Evolutionary conservation across 768 basidiomycete genomes (phyloP), one percentile per base, ranked within the genome.

Genomic region (Dendrothele bispora): DNA sequence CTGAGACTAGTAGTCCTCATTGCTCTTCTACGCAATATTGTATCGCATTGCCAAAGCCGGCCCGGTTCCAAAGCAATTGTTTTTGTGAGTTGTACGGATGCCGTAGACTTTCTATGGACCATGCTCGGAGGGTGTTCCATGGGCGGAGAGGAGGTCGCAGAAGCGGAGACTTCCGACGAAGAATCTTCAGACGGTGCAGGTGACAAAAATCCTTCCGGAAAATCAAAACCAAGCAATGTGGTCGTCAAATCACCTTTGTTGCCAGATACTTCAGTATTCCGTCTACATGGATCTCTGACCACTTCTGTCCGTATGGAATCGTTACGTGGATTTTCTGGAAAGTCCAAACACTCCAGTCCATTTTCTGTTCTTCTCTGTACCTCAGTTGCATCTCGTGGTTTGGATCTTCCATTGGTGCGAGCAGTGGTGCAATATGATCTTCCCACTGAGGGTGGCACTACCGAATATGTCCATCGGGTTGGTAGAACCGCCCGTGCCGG

Each of bases 401-500:
- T 99, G 21, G 95, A 98, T 68, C 73, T 99, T 22, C 94, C 94
- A 5, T 78, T 90, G n/a, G 94, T 98, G 6, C 85, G 88, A 28
- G 90, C 91, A 3, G 94, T 99, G 51, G 71, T 98, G 26, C 97
- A 99, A 61, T 97, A 97, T 60, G 97, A 99, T 63, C 80, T 98
- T 18, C 95, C 97, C 1, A 98, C 97, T 1, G 97, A 99, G 72
- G 91, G 94, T 15, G 95, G 97, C 8, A 85, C 86, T 22, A 97
- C 88, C 10, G 97, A 99, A 63, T 98, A 99, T 57, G 84, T 99
- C 8, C 97, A 99, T 70, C 82, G 97, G 39, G 91, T 98, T 7
- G 97, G 97, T 24, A 85, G 97, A 42, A 99, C 97, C 3, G 97
- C 97, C 12, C 91, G 97, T 64, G 95, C 88, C 7, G 97, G 97